A percentile compares a stretch with the other conserved stretches of the same genome.
phyloP scores from a whole-genome alignment of 2,329 filamentous ascomycete species.

The Malbranchea zuffiana region DNA sequence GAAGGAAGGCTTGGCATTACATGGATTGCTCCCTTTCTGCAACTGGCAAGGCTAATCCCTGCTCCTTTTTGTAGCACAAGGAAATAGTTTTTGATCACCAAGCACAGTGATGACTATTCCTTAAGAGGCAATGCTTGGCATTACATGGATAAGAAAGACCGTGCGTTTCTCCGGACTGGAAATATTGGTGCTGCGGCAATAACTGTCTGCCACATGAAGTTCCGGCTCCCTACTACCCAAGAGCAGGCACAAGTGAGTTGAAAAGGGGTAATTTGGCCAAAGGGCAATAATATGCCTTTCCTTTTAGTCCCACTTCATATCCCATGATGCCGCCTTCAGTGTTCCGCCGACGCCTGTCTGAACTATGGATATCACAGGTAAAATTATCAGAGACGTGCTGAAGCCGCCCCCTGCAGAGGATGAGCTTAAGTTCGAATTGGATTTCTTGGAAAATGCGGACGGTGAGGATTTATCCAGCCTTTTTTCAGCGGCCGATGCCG shows the following conservation, averaged over 20 bases:
- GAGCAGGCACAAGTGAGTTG: neutral
- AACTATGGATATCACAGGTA: neutral
- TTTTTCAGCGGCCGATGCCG: neutral
- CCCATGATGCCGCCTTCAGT: neutral
- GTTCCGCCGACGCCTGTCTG: neutral
- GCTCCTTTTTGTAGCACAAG: neutral
- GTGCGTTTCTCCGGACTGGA: neutral
- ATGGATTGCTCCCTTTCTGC: neutral
- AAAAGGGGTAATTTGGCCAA: constrained; percentile 1
- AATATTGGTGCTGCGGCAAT: neutral
- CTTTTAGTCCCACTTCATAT: constrained; percentile 2
- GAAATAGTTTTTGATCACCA: neutral
- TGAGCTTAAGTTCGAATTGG: neutral
- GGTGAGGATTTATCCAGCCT: neutral
- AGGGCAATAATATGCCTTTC: neutral
- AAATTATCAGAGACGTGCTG: too few relatives aligned
- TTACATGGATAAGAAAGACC: neutral
- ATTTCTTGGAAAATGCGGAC: neutral
- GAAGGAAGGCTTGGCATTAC: too few relatives aligned
- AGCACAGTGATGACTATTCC: neutral
- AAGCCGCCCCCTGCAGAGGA: too few relatives aligned
- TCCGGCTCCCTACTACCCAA: neutral
- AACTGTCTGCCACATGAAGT: neutral
- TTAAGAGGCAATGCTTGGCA: neutral
- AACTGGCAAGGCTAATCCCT: neutral